Evolutionary conservation across 108 stramenopile genomes (phyloP).

Genomic region (Cyclotella cryptica): DNA sequence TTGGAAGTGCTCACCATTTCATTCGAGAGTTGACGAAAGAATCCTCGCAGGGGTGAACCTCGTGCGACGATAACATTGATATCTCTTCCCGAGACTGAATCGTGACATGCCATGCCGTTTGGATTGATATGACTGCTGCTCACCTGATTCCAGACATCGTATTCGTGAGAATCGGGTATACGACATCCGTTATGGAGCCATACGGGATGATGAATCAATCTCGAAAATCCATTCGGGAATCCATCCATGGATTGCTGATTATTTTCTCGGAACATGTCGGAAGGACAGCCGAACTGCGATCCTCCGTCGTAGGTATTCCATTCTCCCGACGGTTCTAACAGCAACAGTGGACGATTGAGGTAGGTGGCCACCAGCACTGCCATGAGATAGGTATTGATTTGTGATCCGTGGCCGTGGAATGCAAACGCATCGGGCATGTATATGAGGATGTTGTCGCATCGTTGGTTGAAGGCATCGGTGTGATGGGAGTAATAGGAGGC

Average conservation of each 20-base stretch:
- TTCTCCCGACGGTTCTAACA: slow-evolving; percentile 29
- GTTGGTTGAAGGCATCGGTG: not conserved
- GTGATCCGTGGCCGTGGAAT: slow-evolving; percentile 44
- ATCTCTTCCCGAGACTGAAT: slow-evolving; percentile 15
- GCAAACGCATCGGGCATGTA: slow-evolving; percentile 44
- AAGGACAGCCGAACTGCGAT: slow-evolving; percentile 49
- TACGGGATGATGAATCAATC: slow-evolving; percentile 42
- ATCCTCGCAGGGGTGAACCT: slow-evolving; percentile 11
- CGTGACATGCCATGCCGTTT: not conserved
- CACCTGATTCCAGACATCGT: slow-evolving; percentile 27
- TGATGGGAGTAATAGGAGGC: slow-evolving; percentile 4
- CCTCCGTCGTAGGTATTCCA: slow-evolving; percentile 25
- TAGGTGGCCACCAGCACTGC: slow-evolving; percentile 27
- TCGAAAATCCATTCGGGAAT: slow-evolving; percentile 35
- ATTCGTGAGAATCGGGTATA: slow-evolving; percentile 22
- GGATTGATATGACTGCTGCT: not conserved
- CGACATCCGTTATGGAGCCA: slow-evolving; percentile 41
- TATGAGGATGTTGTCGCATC: slow-evolving; percentile 27
- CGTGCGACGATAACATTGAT: slow-evolving; percentile 20
- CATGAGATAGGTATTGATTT: slow-evolving; percentile 48
- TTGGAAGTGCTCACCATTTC: slow-evolving; percentile 2
- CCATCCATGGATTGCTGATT: slow-evolving; percentile 1
- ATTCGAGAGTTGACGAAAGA: slow-evolving; percentile 2
- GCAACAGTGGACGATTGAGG: slow-evolving; percentile 26
- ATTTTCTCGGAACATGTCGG: slow-evolving; percentile 20